Base-by-base conservation (phyloP, 129 eudicot genomes). In the Rutidosis leptorrhynchoides region DNA sequence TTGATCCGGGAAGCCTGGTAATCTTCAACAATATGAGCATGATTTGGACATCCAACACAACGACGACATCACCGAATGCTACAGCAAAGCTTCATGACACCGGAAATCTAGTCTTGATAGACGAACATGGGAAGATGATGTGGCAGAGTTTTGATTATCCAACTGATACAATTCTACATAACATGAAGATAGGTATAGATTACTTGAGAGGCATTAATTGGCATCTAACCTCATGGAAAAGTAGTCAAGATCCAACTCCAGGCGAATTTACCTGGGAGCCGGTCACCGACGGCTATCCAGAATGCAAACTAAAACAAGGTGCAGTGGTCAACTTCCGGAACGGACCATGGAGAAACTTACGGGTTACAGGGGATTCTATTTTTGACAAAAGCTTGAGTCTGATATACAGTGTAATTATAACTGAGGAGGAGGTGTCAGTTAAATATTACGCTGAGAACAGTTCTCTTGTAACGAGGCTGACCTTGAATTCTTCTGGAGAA, bases 121-220 rank as follows among this genome's bases (percentile, higher is more conserved):
- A 69, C 2, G 46, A 15, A 7, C 49, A 57, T 1, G 10, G 37
- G 10, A 69, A 66, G 2, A 61, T 77, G n/a, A 11, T 71, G 3
- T 83, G 88, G 84, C 75, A 79, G 35, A 83, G 84, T 59, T 83
- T 83, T 59, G 84, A 83, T 76, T 62, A 76, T 51, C 81, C 76
- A 7, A 64, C 71, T 0, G 82, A 83, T 17, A 75, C 82, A 0
- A 46, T 83, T 37, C 58, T 83, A 7, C 77, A 80, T 1, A 74
- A 64, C 25, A 79, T 73, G 84, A 83, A 72, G 62, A 19, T 79
- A 15, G 83, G 79, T 30, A 79, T 33, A 1, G 59, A 71, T 26
- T 25, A 29, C 27, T 43, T 33, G 4, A 75, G 68, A 5, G 72
- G 72, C 15, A 20, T 30, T 0, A 76, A 68, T 14, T 59, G 71